A percentile compares a stretch with the other conserved stretches of the same genome.
phyloP scores from a whole-genome alignment of 108 stramenopile species.

The Mediolabrus comicus region DNA sequence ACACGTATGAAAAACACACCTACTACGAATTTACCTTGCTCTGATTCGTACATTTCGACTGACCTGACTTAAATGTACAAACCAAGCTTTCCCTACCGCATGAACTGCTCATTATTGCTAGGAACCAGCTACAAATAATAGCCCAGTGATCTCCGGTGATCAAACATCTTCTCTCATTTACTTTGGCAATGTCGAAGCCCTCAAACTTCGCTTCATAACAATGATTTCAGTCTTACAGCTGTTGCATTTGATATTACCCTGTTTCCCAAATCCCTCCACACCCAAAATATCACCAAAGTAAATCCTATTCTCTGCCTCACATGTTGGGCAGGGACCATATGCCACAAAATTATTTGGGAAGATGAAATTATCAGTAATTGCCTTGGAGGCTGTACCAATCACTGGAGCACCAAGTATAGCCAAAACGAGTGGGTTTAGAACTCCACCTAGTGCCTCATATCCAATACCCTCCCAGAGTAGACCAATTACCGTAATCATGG shows the following conservation, averaged over 20 bases:
- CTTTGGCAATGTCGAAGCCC: conserved; percentile 80
- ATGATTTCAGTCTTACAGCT: conserved; percentile 77
- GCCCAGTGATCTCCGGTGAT: too few relatives aligned
- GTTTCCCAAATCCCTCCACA: conserved; percentile 77
- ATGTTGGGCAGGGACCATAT: conserved; percentile 88
- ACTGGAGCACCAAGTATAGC: conserved; percentile 57
- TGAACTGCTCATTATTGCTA: too few relatives aligned
- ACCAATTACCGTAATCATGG: conserved; percentile 51
- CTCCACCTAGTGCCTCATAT: conserved; percentile 59
- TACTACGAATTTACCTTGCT: too few relatives aligned
- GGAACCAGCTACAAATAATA: too few relatives aligned
- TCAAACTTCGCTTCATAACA: conserved; percentile 71
- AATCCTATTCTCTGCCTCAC: conserved; percentile 74
- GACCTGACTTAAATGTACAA: too few relatives aligned
- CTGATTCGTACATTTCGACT: too few relatives aligned
- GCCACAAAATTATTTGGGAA: conserved; percentile 69
- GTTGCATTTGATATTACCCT: conserved; percentile 67
- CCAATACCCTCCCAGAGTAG: conserved; percentile 58
- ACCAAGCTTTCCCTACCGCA: too few relatives aligned
- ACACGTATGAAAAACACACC: too few relatives aligned
- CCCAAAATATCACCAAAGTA: conserved; percentile 92
- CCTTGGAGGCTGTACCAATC: conserved; percentile 49
- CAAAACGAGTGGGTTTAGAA: conserved; percentile 72
- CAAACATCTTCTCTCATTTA: too few relatives aligned
- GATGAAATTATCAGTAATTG: conserved; percentile 67